A percentile compares a stretch with the other conserved stretches of the same genome.
Evolutionary conservation across 2,329 filamentous ascomycete species (phyloP).

Genomic region (Xylaria sp.): DNA sequence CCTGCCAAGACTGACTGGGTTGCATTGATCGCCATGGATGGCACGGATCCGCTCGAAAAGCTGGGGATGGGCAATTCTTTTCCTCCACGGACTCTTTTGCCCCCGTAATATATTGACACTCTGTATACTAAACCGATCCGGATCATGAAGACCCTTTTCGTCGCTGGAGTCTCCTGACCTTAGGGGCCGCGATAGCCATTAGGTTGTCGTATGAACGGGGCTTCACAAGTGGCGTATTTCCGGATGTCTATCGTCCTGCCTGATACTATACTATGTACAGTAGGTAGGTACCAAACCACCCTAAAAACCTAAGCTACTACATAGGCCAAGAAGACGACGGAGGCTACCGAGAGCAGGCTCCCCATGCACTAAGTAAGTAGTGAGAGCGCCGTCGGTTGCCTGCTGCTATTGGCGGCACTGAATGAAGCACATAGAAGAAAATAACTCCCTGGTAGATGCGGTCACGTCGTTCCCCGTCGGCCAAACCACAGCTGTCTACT

Average conservation of each 20-base stretch:
- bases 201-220: background rate
- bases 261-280: background rate
- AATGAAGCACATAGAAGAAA: background rate
- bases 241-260: background rate
- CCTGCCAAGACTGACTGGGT: conserved; percentile 29
- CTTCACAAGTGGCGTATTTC: conserved; percentile 4
- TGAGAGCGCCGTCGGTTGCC: background rate
- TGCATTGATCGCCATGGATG: conserved; percentile 29
- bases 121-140: conserved; percentile 28
- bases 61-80: conserved; percentile 17
- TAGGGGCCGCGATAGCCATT: conserved; percentile 1
- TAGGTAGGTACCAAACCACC: background rate
- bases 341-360: conserved; percentile 10
- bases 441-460: background rate
- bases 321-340: conserved; percentile 7
- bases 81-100: conserved; percentile 24
- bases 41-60: conserved; percentile 28
- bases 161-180: conserved; percentile 8
- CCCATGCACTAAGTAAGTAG: conserved; percentile 14
- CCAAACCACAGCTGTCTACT: background rate
- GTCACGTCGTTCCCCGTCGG: background rate
- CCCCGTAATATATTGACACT: conserved; percentile 24
- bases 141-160: conserved; percentile 16
- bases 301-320: conserved; percentile 10
- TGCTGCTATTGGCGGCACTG: background rate